Percentiles rank a stretch among this genome's conserved stretches.
Conservation (phyloP, 2,329 filamentous ascomycete genomes). For the Colletotrichum shisoi region DNA sequence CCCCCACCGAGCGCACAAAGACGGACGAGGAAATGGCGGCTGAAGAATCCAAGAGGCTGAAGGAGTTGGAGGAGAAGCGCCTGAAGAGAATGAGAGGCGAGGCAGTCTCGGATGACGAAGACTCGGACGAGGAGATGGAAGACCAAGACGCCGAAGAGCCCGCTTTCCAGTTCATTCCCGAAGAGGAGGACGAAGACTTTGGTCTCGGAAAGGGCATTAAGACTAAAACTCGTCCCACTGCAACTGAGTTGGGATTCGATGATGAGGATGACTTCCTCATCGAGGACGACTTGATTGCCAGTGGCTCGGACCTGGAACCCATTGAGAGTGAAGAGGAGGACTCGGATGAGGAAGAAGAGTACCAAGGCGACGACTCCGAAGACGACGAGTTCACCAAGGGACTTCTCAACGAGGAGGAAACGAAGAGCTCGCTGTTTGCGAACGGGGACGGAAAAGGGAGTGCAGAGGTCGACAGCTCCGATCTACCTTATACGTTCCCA, state of each 20-base stretch:
- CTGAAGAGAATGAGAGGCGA: slow-evolving; percentile 88
- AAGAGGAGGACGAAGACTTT: slow-evolving; percentile 64
- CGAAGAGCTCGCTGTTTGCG: slow-evolving; percentile 61
- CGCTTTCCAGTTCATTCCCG: slow-evolving; percentile 45
- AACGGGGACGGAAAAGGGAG: slow-evolving; percentile 49
- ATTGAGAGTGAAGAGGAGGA: slow-evolving; percentile 63
- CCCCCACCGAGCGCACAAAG: slow-evolving; percentile 87
- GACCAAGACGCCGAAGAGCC: slow-evolving; percentile 46
- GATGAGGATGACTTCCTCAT: slow-evolving; percentile 95
- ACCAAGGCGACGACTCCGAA: slow-evolving; percentile 53
- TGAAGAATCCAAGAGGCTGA: slow-evolving; percentile 78
- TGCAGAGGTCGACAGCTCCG: slow-evolving; percentile 53
- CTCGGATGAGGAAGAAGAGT: slow-evolving; percentile 53
- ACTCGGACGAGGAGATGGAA: slow-evolving; percentile 53
- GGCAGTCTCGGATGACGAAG: slow-evolving; percentile 68
- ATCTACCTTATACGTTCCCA: slow-evolving; percentile 80
- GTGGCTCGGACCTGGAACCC: slow-evolving; percentile 73
- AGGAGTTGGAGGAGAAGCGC: slow-evolving; percentile 83
- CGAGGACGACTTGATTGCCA: slow-evolving; percentile 87
- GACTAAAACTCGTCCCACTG: slow-evolving; percentile 61
- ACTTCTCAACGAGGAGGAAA: slow-evolving; percentile 67
- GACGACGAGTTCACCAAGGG: slow-evolving; percentile 78
- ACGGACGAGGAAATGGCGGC: slow-evolving; percentile 85
- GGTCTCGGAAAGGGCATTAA: slow-evolving; percentile 67
- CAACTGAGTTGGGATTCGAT: slow-evolving; percentile 75